Conservation (phyloP, 2,329 filamentous ascomycete species). For the Triangularia verruculosa region DNA sequence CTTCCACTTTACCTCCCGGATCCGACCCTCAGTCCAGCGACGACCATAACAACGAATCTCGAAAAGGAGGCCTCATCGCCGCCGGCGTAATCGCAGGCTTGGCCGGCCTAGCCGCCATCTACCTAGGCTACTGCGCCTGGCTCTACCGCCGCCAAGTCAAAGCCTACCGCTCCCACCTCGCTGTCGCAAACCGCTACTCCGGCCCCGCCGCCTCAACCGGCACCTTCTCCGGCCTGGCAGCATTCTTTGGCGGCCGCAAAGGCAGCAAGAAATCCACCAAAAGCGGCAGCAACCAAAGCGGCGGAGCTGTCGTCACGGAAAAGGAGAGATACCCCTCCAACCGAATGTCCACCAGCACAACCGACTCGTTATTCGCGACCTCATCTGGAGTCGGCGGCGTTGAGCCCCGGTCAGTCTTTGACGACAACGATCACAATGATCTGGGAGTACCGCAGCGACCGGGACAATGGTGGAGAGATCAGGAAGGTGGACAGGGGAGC, state of each 20-base stretch:
- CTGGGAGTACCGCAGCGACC: background rate
- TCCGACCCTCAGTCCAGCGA: constrained; percentile 2
- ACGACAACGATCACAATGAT: constrained; percentile 11
- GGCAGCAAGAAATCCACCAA: constrained; percentile 20
- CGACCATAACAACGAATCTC: background rate
- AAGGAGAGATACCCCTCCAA: constrained; percentile 1
- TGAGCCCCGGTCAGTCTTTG: constrained; percentile 25
- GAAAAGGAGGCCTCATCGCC: constrained; percentile 41
- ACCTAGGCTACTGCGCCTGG: constrained; percentile 70
- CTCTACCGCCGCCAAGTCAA: constrained; percentile 68
- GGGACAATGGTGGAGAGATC: constrained; percentile 3
- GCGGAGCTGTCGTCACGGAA: background rate
- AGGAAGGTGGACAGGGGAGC: background rate
- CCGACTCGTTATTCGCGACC: constrained; percentile 1
- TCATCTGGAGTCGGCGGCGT: constrained; percentile 15
- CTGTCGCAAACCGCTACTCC: constrained; percentile 57
- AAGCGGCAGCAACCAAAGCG: background rate
- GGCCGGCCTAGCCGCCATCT: constrained; percentile 58
- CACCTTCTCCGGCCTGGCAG: constrained; percentile 31
- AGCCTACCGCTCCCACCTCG: constrained; percentile 68
- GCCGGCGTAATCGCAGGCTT: constrained; percentile 61
- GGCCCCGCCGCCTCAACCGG: constrained; percentile 42
- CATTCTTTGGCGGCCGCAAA: constrained; percentile 29
- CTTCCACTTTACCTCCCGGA: constrained; percentile 28
- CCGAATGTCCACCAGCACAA: constrained; percentile 7